Base-by-base conservation (phyloP, 2,329 filamentous ascomycete species). In the Monosporascus sp. region DNA sequence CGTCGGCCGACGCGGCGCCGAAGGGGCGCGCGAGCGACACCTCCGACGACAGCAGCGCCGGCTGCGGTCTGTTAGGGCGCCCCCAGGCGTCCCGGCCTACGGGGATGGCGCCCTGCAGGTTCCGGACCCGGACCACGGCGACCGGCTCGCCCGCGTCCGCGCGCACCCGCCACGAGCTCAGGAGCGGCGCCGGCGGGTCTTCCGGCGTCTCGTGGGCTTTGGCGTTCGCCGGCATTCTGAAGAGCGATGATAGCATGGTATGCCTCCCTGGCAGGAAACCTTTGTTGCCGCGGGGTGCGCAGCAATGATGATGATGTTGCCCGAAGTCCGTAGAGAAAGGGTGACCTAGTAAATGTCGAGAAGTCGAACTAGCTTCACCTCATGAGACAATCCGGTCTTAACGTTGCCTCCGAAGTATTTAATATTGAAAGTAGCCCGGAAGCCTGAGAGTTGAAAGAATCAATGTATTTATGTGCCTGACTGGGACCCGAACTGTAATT, bases 81-180 rank as follows among this genome's bases (percentile, higher is more conserved):
- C 83, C 84, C 87, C 87, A 90, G 47, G 85, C 85, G 65, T 90
- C 86, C 36, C 74, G 75, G 25, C 78, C 81, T n/a, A 78, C 82
- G 57, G 72, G 70, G 54, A 83, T 75, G 8, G 69, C 76, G 52
- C 81, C 73, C 54, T 80, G 74, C 1, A 91, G 79, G 62, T 88
- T 84, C 49, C 74, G 75, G 53, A 90, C 78, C 38, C 76, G 76
- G 58, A 91, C 80, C 15, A 73, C 64, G 44, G 81, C 78, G 3
- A 70, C 66, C n/a, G 77, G 71, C 58, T 77, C 72, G 47, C 74
- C 75, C 42, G 72, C 72, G 11, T 66, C 63, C 34, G 68, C 64
- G 54, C 61, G 66, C 53, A 74, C 70, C 49, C 63, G 58, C 70
- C 71, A 74, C 18, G 70, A 56, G 61, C 64, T 72, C 41, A 61